A percentile compares a stretch with the other conserved stretches of the same genome.
phyloP scores from a whole-genome alignment of 345 rosid species.

The Hibiscus syriacus region DNA sequence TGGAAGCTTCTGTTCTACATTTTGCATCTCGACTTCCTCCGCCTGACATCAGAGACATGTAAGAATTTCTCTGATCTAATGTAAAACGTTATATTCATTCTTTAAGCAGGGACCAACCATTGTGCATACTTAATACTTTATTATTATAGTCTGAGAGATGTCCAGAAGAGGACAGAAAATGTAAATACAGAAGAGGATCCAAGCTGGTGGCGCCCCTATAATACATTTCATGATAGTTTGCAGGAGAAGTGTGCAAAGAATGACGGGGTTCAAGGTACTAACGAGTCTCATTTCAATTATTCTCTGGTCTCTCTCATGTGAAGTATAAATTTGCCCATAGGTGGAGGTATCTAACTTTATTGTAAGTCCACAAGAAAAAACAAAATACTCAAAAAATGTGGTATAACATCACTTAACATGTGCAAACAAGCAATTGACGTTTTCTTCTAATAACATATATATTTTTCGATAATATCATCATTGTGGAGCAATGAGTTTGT shows the following conservation, averaged over 20 bases:
- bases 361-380: not conserved
- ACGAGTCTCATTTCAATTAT: not conserved
- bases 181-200: conserved; percentile 91
- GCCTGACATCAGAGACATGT: conserved; percentile 65
- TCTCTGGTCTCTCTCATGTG: not conserved
- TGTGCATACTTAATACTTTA: conserved; percentile 10
- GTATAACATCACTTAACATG: not conserved
- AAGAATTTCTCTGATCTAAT: conserved; percentile 26
- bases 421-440: no score
- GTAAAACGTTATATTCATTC: conserved; percentile 7
- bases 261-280: conserved; percentile 53
- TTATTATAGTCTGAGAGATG: conserved; percentile 59
- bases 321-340: not conserved
- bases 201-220: conserved; percentile 92
- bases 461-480: not conserved
- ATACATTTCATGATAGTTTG: conserved; percentile 46
- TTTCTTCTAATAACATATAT: no score
- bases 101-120: conserved; percentile 4
- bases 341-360: not conserved
- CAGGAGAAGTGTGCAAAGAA: conserved; percentile 61
- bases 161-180: conserved; percentile 58
- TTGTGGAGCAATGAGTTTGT: not conserved
- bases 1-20: conserved; percentile 68
- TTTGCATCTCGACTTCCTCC: conserved; percentile 71
- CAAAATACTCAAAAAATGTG: not conserved